Percentiles rank a stretch among this genome's conserved stretches.
Conservation (phyloP, 306 rosid species). For the Quercus gilva region DNA sequence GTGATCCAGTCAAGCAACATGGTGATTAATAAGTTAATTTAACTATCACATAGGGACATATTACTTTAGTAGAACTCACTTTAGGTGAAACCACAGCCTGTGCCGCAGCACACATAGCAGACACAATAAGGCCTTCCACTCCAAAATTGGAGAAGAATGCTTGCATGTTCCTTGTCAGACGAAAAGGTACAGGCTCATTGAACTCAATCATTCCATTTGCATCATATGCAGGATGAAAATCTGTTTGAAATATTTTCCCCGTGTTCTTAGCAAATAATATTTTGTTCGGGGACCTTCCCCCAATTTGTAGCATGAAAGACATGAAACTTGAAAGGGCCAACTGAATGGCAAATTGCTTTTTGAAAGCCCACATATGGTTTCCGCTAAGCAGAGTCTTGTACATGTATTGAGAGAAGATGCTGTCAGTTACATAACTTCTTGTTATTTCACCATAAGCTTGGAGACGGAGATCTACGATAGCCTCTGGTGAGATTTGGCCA, state of each 20-base stretch:
- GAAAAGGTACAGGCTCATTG: slow-evolving; percentile 95
- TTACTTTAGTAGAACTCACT: slow-evolving; percentile 39
- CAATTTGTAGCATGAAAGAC: slow-evolving; percentile 95
- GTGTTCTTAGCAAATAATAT: slow-evolving; percentile 96
- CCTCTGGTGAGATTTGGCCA: slow-evolving; percentile 85
- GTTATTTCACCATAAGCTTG: slow-evolving; percentile 84
- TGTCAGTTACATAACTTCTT: slow-evolving; percentile 69
- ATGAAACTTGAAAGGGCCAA: slow-evolving; percentile 94
- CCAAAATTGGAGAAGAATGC: slow-evolving; percentile 92
- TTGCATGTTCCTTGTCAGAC: slow-evolving; percentile 97
- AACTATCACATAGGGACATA: not conserved
- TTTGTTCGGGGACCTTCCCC: slow-evolving; percentile 99
- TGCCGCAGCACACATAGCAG: slow-evolving; percentile 98
- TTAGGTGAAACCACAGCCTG: slow-evolving; percentile 96
- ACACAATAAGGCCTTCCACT: slow-evolving; percentile 95
- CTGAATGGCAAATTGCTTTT: slow-evolving; percentile 97
- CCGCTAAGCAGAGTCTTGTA: slow-evolving; percentile 90
- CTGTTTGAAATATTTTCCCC: slow-evolving; percentile 95
- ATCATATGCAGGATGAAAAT: slow-evolving; percentile 97
- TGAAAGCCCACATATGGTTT: slow-evolving; percentile 97
- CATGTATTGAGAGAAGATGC: slow-evolving; percentile 95
- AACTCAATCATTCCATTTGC: slow-evolving; percentile 88
- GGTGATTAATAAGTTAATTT: not conserved
- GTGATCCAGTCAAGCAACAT: slow-evolving; percentile 10
- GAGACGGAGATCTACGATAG: slow-evolving; percentile 89